Evolutionary conservation across 2,329 filamentous ascomycete species (phyloP).

Genomic region (Penicillium sp.): DNA sequence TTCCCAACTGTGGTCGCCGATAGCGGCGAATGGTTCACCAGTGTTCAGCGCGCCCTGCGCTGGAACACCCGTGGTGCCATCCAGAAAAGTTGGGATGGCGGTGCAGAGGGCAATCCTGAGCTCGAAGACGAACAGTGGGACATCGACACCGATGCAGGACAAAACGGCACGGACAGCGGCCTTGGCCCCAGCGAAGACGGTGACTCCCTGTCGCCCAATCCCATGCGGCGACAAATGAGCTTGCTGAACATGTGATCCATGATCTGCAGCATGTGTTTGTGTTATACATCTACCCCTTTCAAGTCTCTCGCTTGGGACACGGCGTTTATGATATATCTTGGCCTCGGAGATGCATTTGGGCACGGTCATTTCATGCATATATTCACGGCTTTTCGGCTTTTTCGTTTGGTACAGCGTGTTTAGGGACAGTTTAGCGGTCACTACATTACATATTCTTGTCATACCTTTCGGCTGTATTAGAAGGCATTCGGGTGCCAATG

Average conservation of each 20-base stretch:
- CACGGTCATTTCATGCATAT: constrained; percentile 11
- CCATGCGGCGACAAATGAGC: constrained; percentile 71
- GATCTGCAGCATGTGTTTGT: neutral
- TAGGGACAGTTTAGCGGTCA: constrained; percentile 13
- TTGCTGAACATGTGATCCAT: constrained; percentile 59
- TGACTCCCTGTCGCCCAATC: constrained; percentile 56
- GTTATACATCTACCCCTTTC: constrained; percentile 1
- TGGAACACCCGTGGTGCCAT: constrained; percentile 94
- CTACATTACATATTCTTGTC: constrained; percentile 8
- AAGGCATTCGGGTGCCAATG: neutral
- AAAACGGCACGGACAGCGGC: constrained; percentile 46
- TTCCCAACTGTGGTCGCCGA: constrained; percentile 94
- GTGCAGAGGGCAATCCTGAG: constrained; percentile 40
- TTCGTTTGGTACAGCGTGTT: neutral
- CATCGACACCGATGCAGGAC: constrained; percentile 75
- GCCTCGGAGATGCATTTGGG: constrained; percentile 1
- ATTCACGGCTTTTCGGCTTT: constrained; percentile 6
- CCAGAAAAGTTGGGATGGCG: constrained; percentile 76
- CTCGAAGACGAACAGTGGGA: constrained; percentile 72
- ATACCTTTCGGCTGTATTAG: neutral
- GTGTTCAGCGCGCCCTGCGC: constrained; percentile 82
- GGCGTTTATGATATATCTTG: constrained; percentile 10
- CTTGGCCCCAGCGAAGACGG: constrained; percentile 66
- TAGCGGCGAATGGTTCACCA: constrained; percentile 94
- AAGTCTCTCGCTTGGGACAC: neutral